phyloP scores from a whole-genome alignment of 2,329 filamentous ascomycete species.

The Nemania sp. region DNA sequence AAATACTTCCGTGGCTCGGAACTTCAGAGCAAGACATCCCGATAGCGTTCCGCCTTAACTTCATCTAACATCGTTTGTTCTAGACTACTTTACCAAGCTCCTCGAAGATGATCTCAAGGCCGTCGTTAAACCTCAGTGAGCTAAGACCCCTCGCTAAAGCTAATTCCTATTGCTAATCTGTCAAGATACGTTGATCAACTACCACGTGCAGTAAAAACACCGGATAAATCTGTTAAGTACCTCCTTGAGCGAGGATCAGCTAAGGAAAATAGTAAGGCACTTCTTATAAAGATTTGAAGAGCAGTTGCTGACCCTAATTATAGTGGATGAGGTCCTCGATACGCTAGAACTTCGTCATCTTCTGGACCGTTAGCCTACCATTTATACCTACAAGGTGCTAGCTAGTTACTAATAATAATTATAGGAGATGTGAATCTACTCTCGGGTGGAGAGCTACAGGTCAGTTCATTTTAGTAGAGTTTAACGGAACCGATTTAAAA shows the following conservation, averaged over 20 bases:
- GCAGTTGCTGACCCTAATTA: slow-evolving; percentile 16
- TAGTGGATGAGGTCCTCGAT: slow-evolving; percentile 80
- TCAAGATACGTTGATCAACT: slow-evolving; percentile 91
- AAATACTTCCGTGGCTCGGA: slow-evolving; percentile 98
- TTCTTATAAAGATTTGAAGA: background rate
- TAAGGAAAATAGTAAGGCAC: slow-evolving; percentile 70
- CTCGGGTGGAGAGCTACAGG: slow-evolving; percentile 91
- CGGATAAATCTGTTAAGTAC: slow-evolving; percentile 81
- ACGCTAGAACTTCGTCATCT: slow-evolving; percentile 89
- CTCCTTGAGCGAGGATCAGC: slow-evolving; percentile 82
- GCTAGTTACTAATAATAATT: slow-evolving; percentile 12
- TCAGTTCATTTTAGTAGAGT: slow-evolving; percentile 11
- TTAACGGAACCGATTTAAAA: background rate
- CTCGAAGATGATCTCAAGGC: slow-evolving; percentile 97
- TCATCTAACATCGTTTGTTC: slow-evolving; percentile 34
- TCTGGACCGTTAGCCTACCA: slow-evolving; percentile 73
- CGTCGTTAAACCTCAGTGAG: slow-evolving; percentile 90
- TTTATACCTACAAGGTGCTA: background rate
- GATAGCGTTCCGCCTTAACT: slow-evolving; percentile 16
- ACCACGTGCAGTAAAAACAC: slow-evolving; percentile 86
- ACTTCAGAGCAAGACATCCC: slow-evolving; percentile 74
- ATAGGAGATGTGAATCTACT: slow-evolving; percentile 79
- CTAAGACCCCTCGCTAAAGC: background rate
- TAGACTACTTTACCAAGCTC: slow-evolving; percentile 98
- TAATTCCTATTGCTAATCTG: slow-evolving; percentile 13